These are phyloP conservation scores for Globisporangium splendens DNA, from an alignment of 352 stramenopile genomes.

Conservation along the genomic window DNA sequence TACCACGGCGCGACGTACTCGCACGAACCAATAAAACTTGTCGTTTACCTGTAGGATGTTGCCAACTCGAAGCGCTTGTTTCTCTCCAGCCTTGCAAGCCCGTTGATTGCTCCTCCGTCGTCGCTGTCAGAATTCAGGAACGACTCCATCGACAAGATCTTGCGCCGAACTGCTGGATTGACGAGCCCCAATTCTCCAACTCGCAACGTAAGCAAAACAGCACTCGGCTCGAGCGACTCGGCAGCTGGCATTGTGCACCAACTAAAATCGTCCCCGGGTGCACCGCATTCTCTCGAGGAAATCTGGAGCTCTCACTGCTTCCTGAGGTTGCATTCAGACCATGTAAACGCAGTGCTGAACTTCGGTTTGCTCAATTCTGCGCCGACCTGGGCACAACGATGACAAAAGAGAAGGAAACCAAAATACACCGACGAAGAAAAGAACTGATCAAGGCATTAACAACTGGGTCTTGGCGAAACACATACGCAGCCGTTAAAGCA, in stretches of 20 bases:
- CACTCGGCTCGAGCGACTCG: constrained; percentile 4
- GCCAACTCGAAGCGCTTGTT: constrained; percentile 29
- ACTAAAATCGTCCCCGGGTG: background rate
- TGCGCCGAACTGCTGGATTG: constrained; percentile 9
- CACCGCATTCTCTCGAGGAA: background rate
- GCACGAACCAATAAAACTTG: background rate
- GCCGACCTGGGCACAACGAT: constrained; percentile 15
- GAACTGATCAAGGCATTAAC: constrained; percentile 49
- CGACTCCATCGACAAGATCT: constrained; percentile 9
- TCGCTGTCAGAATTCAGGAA: background rate
- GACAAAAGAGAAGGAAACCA: constrained; percentile 27
- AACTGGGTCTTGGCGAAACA: constrained; percentile 18
- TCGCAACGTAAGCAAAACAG: background rate
- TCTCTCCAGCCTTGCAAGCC: constrained; percentile 12
- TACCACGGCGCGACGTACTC: background rate
- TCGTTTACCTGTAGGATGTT: background rate
- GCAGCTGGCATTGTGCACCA: background rate
- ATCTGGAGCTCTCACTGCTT: constrained; percentile 1
- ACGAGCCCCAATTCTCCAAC: background rate
- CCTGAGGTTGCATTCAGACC: constrained; percentile 16
- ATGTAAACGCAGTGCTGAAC: constrained; percentile 4
- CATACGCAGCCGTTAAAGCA: background rate
- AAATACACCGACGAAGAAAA: constrained; percentile 33
- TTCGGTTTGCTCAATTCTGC: constrained; percentile 25
- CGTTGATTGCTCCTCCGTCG: background rate